Evolutionary conservation across 1,284 basidiomycete species (phyloP).

Genomic region (Mycena sp.): DNA sequence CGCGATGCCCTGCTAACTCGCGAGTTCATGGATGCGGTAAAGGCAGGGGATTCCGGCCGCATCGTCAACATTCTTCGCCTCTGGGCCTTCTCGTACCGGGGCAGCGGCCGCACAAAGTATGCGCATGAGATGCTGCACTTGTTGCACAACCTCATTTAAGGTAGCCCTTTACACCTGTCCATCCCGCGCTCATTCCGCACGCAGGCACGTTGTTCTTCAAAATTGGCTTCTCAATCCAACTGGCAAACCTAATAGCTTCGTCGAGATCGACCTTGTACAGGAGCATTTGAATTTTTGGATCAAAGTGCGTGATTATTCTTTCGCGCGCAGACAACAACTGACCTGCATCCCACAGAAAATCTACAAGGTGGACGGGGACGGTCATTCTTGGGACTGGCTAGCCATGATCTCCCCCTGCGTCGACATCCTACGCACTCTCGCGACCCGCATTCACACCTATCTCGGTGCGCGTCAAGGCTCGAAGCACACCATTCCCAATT

Average conservation of each 20-base stretch:
- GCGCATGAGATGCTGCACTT: too few relatives aligned
- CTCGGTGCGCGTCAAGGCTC: slow-evolving; percentile 45
- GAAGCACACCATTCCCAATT: slow-evolving; percentile 39
- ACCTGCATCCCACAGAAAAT: slow-evolving; percentile 24
- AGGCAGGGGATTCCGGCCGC: slow-evolving; percentile 46
- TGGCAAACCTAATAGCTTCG: slow-evolving; percentile 40
- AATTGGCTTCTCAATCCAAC: slow-evolving; percentile 52
- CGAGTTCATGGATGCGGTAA: too few relatives aligned
- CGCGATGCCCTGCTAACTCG: too few relatives aligned
- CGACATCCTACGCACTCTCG: slow-evolving; percentile 42
- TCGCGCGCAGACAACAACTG: too few relatives aligned
- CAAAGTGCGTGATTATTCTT: too few relatives aligned
- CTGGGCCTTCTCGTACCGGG: slow-evolving; percentile 44
- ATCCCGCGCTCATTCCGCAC: too few relatives aligned
- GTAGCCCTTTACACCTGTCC: too few relatives aligned
- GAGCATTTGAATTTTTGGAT: too few relatives aligned
- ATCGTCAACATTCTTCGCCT: slow-evolving; percentile 44
- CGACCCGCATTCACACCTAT: slow-evolving; percentile 36
- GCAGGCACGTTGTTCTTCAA: slow-evolving; percentile 43
- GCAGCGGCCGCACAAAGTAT: slow-evolving; percentile 48
- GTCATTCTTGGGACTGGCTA: too few relatives aligned
- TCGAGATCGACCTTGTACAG: too few relatives aligned
- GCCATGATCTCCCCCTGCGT: slow-evolving; percentile 51
- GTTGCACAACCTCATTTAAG: slow-evolving; percentile 28
- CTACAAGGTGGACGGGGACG: too few relatives aligned